Percentiles rank a stretch among this genome's conserved stretches.
Conservation (phyloP, 2,329 filamentous ascomycete species). For the Dactylellina drechsleri region DNA sequence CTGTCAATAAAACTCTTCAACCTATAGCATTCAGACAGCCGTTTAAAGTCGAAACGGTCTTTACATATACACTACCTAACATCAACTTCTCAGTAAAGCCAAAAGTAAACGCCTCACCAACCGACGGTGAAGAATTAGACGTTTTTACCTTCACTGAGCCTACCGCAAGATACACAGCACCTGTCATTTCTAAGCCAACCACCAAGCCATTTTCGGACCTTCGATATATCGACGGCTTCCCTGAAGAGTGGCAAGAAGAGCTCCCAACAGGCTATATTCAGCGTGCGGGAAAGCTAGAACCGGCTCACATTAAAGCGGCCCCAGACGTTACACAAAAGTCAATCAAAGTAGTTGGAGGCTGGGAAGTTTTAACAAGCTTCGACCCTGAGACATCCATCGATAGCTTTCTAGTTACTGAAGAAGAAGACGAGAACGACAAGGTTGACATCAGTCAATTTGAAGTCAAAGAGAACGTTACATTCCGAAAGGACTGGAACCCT, state of each 20-base stretch:
- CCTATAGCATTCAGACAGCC: conserved; percentile 45
- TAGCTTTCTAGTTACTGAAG: conserved; percentile 35
- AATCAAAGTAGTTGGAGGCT: conserved; percentile 36
- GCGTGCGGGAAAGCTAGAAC: conserved; percentile 47
- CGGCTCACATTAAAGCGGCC: conserved; percentile 38
- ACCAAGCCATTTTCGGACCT: conserved; percentile 43
- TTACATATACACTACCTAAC: conserved; percentile 45
- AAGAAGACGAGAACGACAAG: conserved; percentile 24
- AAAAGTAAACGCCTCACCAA: conserved; percentile 19
- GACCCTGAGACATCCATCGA: conserved; percentile 49
- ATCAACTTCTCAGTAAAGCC: conserved; percentile 44
- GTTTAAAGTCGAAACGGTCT: conserved; percentile 51
- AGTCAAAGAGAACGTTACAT: conserved; percentile 43
- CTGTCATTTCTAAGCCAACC: conserved; percentile 3
- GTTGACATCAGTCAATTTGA: conserved; percentile 32
- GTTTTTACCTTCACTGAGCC: conserved; percentile 41
- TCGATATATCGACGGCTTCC: conserved; percentile 52
- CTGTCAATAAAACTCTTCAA: conserved; percentile 38
- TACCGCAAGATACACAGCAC: not conserved
- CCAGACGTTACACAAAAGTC: conserved; percentile 41
- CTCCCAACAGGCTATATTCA: conserved; percentile 49
- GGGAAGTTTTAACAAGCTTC: conserved; percentile 51
- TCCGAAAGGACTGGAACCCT: conserved; percentile 40
- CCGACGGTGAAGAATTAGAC: conserved; percentile 36
- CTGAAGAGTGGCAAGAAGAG: conserved; percentile 49